Evolutionary conservation across 345 rosid species (phyloP).

Genomic region (Eucalyptus marginata): DNA sequence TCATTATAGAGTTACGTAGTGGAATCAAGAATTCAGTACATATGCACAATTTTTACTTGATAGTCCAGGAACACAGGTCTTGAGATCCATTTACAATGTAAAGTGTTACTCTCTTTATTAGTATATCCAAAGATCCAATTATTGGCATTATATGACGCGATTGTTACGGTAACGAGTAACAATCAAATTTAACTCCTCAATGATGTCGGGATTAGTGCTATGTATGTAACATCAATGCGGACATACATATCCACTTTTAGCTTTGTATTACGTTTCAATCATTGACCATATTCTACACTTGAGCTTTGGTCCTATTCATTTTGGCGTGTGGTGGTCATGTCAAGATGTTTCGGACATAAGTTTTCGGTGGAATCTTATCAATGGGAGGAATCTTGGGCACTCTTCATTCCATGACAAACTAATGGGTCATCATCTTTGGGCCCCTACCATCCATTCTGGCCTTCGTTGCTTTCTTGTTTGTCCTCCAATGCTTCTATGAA

Average conservation of each 20-base stretch:
- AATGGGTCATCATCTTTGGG: not conserved
- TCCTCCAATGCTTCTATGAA: not conserved
- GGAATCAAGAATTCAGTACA: not conserved
- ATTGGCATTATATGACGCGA: not conserved
- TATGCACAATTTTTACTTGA: not conserved
- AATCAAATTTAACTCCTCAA: not conserved
- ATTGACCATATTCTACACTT: not conserved
- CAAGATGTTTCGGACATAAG: not conserved
- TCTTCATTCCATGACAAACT: not conserved
- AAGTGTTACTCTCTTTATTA: not conserved
- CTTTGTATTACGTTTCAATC: not conserved
- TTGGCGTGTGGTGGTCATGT: not conserved
- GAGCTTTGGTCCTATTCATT: not conserved
- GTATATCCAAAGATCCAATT: not conserved
- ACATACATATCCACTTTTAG: not conserved
- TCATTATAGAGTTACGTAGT: not conserved
- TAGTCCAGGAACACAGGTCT: not conserved
- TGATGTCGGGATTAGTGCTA: not conserved
- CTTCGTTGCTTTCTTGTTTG: not conserved
- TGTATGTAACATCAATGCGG: not conserved
- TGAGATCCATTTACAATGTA: not conserved
- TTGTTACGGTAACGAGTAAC: not conserved
- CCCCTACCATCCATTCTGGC: not conserved
- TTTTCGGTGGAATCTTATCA: not conserved
- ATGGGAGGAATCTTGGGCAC: not conserved